These are phyloP conservation scores for Cicer bijugum DNA, from an alignment of 306 rosid species.

Conservation along the genomic window DNA sequence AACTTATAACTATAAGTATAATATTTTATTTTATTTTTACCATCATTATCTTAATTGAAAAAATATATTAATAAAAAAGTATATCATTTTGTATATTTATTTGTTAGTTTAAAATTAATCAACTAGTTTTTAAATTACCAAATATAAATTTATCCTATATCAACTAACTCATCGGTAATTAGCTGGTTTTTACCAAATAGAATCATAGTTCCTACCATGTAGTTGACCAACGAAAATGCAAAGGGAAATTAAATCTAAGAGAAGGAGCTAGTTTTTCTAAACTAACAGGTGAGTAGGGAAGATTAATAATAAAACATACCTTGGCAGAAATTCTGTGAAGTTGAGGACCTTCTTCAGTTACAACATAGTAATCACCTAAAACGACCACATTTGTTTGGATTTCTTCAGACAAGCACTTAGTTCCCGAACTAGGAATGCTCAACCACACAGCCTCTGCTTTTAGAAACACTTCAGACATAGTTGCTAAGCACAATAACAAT, in stretches of 20 bases:
- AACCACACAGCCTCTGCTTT: constrained; percentile 51
- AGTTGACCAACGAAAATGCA: constrained; percentile 1
- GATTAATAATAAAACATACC: constrained; percentile 35
- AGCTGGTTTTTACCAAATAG: no score
- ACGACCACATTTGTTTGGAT: constrained; percentile 54
- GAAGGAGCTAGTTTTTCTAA: background rate
- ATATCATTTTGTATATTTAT: no score
- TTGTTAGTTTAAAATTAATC: no score
- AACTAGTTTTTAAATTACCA: no score
- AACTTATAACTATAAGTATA: no score
- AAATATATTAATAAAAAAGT: no score
- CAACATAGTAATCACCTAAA: constrained; percentile 57
- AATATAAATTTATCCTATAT: no score
- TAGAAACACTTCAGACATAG: constrained; percentile 22
- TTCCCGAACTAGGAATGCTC: constrained; percentile 51
- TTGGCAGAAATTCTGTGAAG: constrained; percentile 36
- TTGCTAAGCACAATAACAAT: constrained; percentile 23
- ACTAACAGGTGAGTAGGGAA: background rate
- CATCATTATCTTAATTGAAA: no score
- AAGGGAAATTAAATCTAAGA: background rate
- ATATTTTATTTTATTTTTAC: no score
- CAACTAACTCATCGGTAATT: no score
- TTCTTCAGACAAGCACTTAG: constrained; percentile 60
- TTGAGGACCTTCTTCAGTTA: constrained; percentile 5
- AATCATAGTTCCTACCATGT: background rate